Evolutionary conservation across 331 rosid genomes (phyloP).

Genomic region (Rhamnella rubrinervis): DNA sequence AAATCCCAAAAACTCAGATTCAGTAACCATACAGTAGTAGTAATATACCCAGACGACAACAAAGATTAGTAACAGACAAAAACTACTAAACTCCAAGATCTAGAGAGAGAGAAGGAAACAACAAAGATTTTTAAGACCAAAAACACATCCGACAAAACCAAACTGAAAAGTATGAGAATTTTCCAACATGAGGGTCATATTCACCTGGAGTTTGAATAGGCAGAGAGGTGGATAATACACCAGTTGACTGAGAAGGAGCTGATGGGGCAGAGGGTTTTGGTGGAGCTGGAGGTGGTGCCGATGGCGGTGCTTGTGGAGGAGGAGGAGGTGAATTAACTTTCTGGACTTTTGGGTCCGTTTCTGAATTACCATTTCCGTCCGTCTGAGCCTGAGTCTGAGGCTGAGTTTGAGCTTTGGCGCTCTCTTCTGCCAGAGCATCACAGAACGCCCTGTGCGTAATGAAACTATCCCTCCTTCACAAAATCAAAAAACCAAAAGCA

Average conservation of each 20-base stretch:
- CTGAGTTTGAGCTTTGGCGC: constrained; percentile 57
- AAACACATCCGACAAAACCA: constrained; percentile 51
- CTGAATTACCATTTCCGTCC: constrained; percentile 10
- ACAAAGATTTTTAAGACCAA: constrained; percentile 28
- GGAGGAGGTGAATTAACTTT: constrained; percentile 20
- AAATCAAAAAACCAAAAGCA: constrained; percentile 10
- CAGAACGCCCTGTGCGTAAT: constrained; percentile 98
- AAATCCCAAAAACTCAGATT: constrained; percentile 40
- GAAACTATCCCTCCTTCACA: constrained; percentile 93
- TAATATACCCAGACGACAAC: constrained; percentile 38
- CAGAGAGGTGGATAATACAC: constrained; percentile 38
- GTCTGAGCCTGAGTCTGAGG: constrained; percentile 19
- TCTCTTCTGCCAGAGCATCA: constrained; percentile 93
- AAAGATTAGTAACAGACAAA: constrained; percentile 73
- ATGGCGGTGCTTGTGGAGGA: not conserved
- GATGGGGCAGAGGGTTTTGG: constrained; percentile 30
- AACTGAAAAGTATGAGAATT: constrained; percentile 24
- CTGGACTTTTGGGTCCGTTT: constrained; percentile 32
- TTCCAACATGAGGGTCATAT: constrained; percentile 21
- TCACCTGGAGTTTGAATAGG: constrained; percentile 69
- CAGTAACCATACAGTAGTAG: constrained; percentile 23
- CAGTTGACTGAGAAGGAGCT: constrained; percentile 46
- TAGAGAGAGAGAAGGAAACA: constrained; percentile 19
- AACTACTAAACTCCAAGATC: constrained; percentile 64
- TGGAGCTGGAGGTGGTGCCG: constrained; percentile 2